Evolutionary conservation across 306 rosid genomes (phyloP), one percentile per base, ranked within the genome.

Genomic region (Casuarina cunninghamiana): DNA sequence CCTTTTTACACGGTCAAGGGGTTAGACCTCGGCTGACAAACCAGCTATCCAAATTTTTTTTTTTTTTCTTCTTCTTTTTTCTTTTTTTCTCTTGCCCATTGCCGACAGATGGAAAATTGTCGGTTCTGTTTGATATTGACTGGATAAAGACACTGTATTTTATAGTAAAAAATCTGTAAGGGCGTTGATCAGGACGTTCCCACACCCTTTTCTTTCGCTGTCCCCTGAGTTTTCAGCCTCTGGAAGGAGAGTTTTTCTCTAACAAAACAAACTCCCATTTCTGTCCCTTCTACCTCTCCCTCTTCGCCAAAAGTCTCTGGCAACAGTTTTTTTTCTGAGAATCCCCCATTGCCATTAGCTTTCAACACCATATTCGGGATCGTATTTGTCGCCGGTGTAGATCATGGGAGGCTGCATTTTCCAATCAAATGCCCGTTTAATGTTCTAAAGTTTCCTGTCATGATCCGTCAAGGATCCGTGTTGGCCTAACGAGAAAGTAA

Each of bases 181-280:
- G 37, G 17, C 19, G 67, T 62, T 73, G 69, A 60, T 6, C 38
- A 5, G 66, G 51, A 41, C 19, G 67, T 62, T 73, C 41, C n/a
- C 16, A 21, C 13, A 51, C 54, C 91, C 91, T 84, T 77, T 21
- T 80, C 73, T 86, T 86, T 90, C 89, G 91, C 86, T 37, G 66
- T 26, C 76, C 61, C 44, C 45, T 60, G 75, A 46, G 61, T 82
- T 88, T 77, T 55, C 58, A 82, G 74, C 91, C 94, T 83, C 90
- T 46, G n/a, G 65, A 71, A 35, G 79, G 71, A 86, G 92, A 88
- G 37, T 73, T 86, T 87, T 80, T 80, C 94, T 86, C 89, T 78
- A 50, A 76, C 12, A 73, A 68, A 78, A 77, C 81, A 65, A 84
- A 75, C 74, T 80, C 74, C 70, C 68, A 11, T 35, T 10, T 51